These are phyloP conservation scores for Trypanosoma avium DNA, from an alignment of 208 protist genomes.

Conservation along the genomic window DNA sequence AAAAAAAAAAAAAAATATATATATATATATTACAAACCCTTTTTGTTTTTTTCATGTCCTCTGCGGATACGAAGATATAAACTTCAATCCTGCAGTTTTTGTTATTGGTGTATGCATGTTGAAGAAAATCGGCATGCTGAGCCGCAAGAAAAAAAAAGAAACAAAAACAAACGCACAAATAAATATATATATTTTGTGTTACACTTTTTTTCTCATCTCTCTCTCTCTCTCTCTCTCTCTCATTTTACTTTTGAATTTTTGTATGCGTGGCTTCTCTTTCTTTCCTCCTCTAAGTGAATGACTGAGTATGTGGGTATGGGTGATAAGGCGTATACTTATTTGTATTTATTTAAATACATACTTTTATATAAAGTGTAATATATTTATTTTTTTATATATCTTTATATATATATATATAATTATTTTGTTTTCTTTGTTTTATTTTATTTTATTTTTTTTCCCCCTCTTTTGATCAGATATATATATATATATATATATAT, in stretches of 20 bases:
- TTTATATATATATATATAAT: background rate
- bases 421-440: background rate
- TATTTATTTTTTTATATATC: background rate
- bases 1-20: background rate
- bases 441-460: background rate
- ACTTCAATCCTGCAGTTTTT: no score
- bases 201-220: background rate
- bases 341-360: no score
- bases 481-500: background rate
- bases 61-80: no score
- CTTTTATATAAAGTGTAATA: no score
- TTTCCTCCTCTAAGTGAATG: slow-evolving; percentile 7
- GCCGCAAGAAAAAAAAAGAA: background rate
- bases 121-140: background rate
- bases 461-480: background rate
- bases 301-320: no score
- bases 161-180: background rate
- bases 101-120: background rate
- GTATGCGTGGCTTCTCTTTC: slow-evolving; percentile 4
- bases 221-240: background rate
- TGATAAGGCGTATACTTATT: no score
- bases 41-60: slow-evolving; percentile 23
- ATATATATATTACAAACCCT: background rate
- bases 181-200: slow-evolving; percentile 11
- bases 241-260: background rate